phyloP scores from a whole-genome alignment of 169 alveolate genomes.

The Cryptosporidium sp. region DNA sequence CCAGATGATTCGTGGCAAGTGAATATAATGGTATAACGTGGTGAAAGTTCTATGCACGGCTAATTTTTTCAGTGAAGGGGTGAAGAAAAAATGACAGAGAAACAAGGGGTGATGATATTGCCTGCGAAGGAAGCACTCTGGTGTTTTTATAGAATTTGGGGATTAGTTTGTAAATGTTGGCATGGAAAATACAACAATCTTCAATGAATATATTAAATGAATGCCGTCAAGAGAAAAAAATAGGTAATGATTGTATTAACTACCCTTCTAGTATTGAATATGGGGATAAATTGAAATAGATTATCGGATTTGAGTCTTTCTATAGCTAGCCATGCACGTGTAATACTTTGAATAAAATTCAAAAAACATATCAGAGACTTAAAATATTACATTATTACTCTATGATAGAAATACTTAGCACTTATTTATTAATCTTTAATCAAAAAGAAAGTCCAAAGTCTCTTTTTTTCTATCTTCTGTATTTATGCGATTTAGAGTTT shows the following conservation, averaged over 20 bases:
- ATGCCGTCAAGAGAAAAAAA: too few relatives aligned
- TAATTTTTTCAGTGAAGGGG: too few relatives aligned
- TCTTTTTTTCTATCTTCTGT: too few relatives aligned
- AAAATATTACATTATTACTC: too few relatives aligned
- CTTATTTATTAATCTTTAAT: too few relatives aligned
- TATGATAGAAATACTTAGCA: too few relatives aligned
- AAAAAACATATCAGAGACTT: neutral
- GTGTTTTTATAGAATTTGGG: too few relatives aligned
- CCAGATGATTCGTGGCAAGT: neutral
- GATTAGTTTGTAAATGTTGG: too few relatives aligned
- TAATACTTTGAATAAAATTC: slow-evolving; percentile 15
- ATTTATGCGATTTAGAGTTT: neutral
- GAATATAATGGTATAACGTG: neutral
- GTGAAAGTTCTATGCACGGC: neutral
- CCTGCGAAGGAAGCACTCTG: too few relatives aligned
- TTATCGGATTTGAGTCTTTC: neutral
- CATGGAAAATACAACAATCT: neutral
- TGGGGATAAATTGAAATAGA: neutral
- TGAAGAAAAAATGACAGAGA: too few relatives aligned
- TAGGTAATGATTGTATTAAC: neutral
- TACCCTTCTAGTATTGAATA: neutral
- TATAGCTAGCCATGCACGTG: neutral
- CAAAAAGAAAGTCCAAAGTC: too few relatives aligned
- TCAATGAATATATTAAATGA: neutral
- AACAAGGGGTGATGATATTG: too few relatives aligned